Percentiles rank a stretch among this genome's conserved stretches.
Conservation (phyloP, 2,329 filamentous ascomycete species). For the Aureobasidium sp. region DNA sequence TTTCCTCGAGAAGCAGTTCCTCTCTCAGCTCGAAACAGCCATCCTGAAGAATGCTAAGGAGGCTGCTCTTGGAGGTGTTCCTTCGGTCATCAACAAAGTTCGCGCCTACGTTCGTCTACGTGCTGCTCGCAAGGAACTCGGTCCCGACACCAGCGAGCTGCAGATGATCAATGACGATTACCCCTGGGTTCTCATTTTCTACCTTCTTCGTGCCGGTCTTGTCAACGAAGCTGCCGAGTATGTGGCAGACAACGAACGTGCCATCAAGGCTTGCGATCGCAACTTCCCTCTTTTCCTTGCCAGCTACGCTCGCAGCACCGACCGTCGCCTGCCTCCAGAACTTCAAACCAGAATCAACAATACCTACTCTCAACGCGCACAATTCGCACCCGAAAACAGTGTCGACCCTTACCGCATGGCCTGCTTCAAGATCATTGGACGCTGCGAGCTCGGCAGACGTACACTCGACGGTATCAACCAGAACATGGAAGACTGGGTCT, state of each 20-base stretch:
- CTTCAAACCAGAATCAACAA: conserved; percentile 82
- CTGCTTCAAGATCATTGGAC: conserved; percentile 95
- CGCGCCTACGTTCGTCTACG: conserved; percentile 85
- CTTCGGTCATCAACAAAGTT: conserved; percentile 82
- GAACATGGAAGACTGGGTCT: conserved; percentile 60
- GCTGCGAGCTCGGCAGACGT: conserved; percentile 54
- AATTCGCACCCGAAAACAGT: conserved; percentile 77
- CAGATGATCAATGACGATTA: conserved; percentile 69
- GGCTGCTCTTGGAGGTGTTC: conserved; percentile 81
- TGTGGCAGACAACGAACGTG: conserved; percentile 68
- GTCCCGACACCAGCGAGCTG: conserved; percentile 70
- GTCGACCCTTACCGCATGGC: conserved; percentile 94
- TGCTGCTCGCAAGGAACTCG: conserved; percentile 72
- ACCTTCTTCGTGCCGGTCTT: conserved; percentile 77
- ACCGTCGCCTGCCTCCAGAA: conserved; percentile 69
- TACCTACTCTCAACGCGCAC: conserved; percentile 78
- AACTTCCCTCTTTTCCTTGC: conserved; percentile 85
- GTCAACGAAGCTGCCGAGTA: conserved; percentile 79
- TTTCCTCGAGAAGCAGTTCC: conserved; percentile 77
- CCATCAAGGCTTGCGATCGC: conserved; percentile 84
- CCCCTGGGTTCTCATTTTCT: conserved; percentile 92
- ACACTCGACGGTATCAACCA: conserved; percentile 53
- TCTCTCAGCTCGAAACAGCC: conserved; percentile 65
- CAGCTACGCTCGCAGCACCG: conserved; percentile 69
- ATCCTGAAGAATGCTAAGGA: conserved; percentile 81